Evolutionary conservation across 495 filamentous ascomycete genomes (phyloP).

Genomic region (Neurospora sp.): DNA sequence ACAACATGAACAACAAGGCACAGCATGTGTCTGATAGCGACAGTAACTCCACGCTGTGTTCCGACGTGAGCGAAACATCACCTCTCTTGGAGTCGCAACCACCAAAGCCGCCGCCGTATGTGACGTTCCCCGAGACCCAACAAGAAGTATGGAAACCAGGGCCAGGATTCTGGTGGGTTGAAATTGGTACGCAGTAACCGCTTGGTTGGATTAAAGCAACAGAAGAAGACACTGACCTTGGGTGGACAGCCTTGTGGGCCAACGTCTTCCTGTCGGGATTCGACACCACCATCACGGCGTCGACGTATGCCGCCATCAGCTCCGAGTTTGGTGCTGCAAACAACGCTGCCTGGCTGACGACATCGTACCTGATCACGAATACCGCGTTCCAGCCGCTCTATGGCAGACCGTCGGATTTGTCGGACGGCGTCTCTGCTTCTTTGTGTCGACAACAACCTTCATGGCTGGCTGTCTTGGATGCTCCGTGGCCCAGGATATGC

Average conservation of each 20-base stretch:
- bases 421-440: constrained; percentile 44
- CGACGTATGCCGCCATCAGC: constrained; percentile 58
- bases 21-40: neutral
- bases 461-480: constrained; percentile 38
- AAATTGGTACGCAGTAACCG: constrained; percentile 20
- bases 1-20: neutral
- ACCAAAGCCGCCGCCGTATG: constrained; percentile 11
- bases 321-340: constrained; percentile 43
- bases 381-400: constrained; percentile 50
- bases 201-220: constrained; percentile 2
- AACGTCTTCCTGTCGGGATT: constrained; percentile 58
- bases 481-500: constrained; percentile 31
- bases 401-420: constrained; percentile 41
- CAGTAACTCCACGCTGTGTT: neutral
- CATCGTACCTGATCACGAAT: constrained; percentile 65
- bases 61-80: constrained; percentile 9
- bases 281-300: constrained; percentile 55
- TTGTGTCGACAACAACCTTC: constrained; percentile 37
- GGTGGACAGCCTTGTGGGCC: constrained; percentile 44
- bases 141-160: constrained; percentile 19
- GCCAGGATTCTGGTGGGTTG: constrained; percentile 29
- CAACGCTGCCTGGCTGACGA: constrained; percentile 57
- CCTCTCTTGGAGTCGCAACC: constrained; percentile 13
- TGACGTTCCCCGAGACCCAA: constrained; percentile 12
- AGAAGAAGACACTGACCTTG: neutral